Base-by-base conservation (phyloP, 169 alveolate species). In the Plasmodium gallinaceum region DNA sequence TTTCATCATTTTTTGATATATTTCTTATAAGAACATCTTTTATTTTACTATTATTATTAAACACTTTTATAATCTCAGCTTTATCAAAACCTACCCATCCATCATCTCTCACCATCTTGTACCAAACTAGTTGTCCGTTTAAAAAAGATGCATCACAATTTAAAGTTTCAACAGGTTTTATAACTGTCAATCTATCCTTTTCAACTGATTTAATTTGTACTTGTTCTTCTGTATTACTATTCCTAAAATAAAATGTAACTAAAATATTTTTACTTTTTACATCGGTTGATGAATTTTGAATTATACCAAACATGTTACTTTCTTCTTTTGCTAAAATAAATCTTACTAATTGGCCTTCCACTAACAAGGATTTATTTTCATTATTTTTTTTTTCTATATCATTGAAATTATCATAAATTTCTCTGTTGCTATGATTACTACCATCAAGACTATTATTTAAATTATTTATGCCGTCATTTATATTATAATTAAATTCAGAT, bases 221-320 rank as follows among this genome's bases (percentile, higher is more conserved):
- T 78, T 78, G 89, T 43, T 78, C 89, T 16, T 78, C 89, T 3
- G 76, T 64, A 69, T 64, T 78, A 51, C 26, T 78, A 42, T 66
- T 78, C 46, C 89, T 16, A 58, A 78, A 78, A 57, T 39, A 58
- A 86, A 80, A 74, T 48, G 72, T 58, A 51, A 73, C 74, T 76
- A 74, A 62, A 62, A 64, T 78, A 62, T 89, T 78, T 52, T 74
- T 74, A 37, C 92, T 48, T 58, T 78, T 76, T 37, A 46, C 45
- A 51, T 88, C 92, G n/a, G 68, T 64, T 43, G 90, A 65, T 54
- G 74, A 62, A 46, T 70, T 61, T 68, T 92, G 93, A 18, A 92
- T 87, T 18, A 88, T 16, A 20, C 95, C 93, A 60, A 88, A 92
- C 93, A 88, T 88, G 66, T 78, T 73, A 16, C 90, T 92, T 39